Base-by-base conservation (phyloP, 2,329 filamentous ascomycete species). In the Monosporascus sp. region DNA sequence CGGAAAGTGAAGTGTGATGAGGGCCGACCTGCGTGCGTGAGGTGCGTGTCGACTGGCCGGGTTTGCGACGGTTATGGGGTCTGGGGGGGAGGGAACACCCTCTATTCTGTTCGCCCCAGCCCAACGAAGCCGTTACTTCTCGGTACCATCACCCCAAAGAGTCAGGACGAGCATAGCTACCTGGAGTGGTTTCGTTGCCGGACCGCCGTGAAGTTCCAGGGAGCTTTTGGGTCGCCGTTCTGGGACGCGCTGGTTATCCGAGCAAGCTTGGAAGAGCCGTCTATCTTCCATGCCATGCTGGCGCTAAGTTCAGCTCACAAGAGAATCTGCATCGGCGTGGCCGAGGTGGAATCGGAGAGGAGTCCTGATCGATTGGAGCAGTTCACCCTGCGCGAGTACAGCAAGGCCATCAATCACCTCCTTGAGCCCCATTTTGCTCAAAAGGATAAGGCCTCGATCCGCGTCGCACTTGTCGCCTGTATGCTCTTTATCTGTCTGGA, bases 161-260 rank as follows among this genome's bases (percentile, higher is more conserved):
- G 27, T 31, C 27, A 31, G 27, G 65, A 72, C 35, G 71, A 76
- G 44, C 58, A 60, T 11, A 51, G 50, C 1, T 69, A 63, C 51
- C 68, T 77, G 17, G 70, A 74, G 16, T 78, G 74, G 69, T 79
- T 80, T 62, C 67, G 67, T 17, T 61, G 61, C 37, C 69, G 69
- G 20, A 75, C 70, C 5, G 61, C 60, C 1, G 57, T 60, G 3
- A 74, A 74, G 50, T 54, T 76, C 0, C 68, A 66, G 0, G 72
- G 71, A 1, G 62, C 64, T 1, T 75, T 72, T 50, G 56, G 53
- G 22, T 72, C 68, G 37, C 53, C 55, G 0, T 75, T 76, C 45
- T 76, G 74, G 74, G 60, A 61, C 27, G 62, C 56, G 7, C 63
- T 74, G 9, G 52, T 75, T 16, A 59, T 73, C 24, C 73, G 74